Conservation (phyloP, 768 basidiomycete genomes). For the Leccinellum rugosiceps region DNA sequence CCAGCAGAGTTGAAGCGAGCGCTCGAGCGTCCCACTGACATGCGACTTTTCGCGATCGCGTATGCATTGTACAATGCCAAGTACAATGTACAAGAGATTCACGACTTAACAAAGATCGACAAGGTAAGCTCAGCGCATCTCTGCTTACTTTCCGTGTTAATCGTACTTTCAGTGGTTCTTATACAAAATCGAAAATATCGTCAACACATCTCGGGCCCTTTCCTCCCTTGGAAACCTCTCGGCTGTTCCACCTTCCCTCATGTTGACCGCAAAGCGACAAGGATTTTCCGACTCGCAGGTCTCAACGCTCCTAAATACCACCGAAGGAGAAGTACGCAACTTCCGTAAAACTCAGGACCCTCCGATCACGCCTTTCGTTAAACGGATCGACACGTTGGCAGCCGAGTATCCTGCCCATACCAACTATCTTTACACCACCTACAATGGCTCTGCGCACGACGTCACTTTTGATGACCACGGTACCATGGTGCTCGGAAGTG, state of each 20-base stretch:
- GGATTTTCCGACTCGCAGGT: conserved; percentile 96
- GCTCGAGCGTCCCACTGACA: conserved; percentile 84
- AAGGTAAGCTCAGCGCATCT: conserved; percentile 47
- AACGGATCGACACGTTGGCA: conserved; percentile 98
- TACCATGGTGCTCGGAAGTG: conserved; percentile 98
- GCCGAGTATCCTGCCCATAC: conserved; percentile 99
- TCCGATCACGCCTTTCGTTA: conserved; percentile 90
- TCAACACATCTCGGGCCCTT: conserved; percentile 77
- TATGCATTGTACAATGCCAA: conserved; percentile 95
- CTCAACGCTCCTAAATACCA: conserved; percentile 68
- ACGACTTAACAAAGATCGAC: conserved; percentile 97
- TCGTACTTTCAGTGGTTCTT: conserved; percentile 77
- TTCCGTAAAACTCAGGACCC: conserved; percentile 76
- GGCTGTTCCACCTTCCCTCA: conserved; percentile 67
- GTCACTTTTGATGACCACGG: conserved; percentile 95
- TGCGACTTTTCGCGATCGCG: conserved; percentile 94
- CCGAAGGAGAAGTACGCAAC: conserved; percentile 77
- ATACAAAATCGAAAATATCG: conserved; percentile 98
- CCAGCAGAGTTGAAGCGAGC: conserved; percentile 66
- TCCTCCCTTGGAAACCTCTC: conserved; percentile 68
- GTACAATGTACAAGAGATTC: conserved; percentile 86
- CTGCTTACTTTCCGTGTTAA: background rate
- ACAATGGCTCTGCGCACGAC: conserved; percentile 95
- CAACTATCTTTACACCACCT: conserved; percentile 99
- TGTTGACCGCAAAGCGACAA: conserved; percentile 87